Conservation (phyloP, 257 asterid genomes). For the Petunia secreta region DNA sequence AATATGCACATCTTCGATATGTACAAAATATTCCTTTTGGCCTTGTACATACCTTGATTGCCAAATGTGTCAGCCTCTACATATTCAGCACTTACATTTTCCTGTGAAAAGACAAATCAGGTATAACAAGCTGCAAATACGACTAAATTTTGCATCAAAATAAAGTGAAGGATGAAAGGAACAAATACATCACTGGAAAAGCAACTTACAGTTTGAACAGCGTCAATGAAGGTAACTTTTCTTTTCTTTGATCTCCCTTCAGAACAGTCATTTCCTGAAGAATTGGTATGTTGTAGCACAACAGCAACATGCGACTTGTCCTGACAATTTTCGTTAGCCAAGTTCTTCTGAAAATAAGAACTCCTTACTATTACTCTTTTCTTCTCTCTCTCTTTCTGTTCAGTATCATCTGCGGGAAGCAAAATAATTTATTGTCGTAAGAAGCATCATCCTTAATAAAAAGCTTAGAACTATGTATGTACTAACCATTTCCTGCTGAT, state of each 20-base stretch:
- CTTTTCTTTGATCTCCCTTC: conserved; percentile 52
- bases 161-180: conserved; percentile 15
- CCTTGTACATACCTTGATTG: conserved; percentile 26
- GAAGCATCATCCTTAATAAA: conserved; percentile 30
- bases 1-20: not conserved
- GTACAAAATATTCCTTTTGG: conserved; percentile 22
- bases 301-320: conserved; percentile 34
- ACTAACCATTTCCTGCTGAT: conserved; percentile 33
- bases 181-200: conserved; percentile 3
- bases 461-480: conserved; percentile 33
- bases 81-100: conserved; percentile 36
- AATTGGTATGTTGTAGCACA: conserved; percentile 35
- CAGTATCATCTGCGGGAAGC: conserved; percentile 36
- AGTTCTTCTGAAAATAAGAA: conserved; percentile 41
- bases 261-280: conserved; percentile 32
- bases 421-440: conserved; percentile 16
- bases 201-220: conserved; percentile 49
- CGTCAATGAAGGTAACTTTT: conserved; percentile 47
- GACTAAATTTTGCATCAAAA: not conserved
- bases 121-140: not conserved
- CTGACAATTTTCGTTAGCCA: conserved; percentile 35
- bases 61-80: conserved; percentile 42
- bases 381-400: conserved; percentile 31
- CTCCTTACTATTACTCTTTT: conserved; percentile 42
- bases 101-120: conserved; percentile 39